Conservation (phyloP, 176 grass and related monocot genomes). For the Echinochloa phyllopogon region DNA sequence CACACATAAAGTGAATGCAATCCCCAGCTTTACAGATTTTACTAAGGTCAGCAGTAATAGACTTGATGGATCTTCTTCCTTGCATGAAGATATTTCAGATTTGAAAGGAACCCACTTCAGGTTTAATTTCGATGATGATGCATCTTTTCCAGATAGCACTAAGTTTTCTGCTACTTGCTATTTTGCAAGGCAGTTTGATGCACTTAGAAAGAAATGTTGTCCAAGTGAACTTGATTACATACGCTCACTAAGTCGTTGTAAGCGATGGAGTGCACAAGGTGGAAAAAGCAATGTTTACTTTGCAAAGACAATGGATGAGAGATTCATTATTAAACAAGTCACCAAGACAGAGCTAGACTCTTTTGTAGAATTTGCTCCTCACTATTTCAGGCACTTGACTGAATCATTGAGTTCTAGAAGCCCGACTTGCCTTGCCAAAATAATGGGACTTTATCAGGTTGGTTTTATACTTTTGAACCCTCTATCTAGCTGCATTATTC, state of each 20-base stretch:
- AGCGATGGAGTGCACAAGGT: constrained; percentile 86
- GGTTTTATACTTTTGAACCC: neutral
- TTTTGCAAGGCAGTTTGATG: constrained; percentile 81
- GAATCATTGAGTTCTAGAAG: constrained; percentile 66
- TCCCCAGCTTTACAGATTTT: constrained; percentile 44
- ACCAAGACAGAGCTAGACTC: constrained; percentile 93
- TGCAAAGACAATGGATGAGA: constrained; percentile 90
- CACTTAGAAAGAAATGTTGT: constrained; percentile 78
- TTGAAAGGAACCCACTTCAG: constrained; percentile 67
- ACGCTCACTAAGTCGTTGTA: constrained; percentile 79
- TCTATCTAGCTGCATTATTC: neutral
- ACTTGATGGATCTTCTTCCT: constrained; percentile 48
- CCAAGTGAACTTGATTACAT: constrained; percentile 76
- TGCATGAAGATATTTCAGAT: constrained; percentile 55
- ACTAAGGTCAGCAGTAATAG: neutral
- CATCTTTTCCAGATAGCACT: constrained; percentile 67
- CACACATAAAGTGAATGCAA: constrained; percentile 32
- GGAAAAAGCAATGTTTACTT: constrained; percentile 99
- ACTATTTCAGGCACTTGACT: constrained; percentile 82
- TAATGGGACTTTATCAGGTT: constrained; percentile 97
- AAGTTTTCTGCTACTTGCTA: constrained; percentile 91
- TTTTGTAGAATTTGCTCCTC: constrained; percentile 84
- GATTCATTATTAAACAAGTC: constrained; percentile 92
- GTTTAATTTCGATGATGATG: constrained; percentile 73
- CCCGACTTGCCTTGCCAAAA: constrained; percentile 83